Base-by-base conservation (phyloP, 805 yeast genomes). In the Starmerella sirachaensis region DNA sequence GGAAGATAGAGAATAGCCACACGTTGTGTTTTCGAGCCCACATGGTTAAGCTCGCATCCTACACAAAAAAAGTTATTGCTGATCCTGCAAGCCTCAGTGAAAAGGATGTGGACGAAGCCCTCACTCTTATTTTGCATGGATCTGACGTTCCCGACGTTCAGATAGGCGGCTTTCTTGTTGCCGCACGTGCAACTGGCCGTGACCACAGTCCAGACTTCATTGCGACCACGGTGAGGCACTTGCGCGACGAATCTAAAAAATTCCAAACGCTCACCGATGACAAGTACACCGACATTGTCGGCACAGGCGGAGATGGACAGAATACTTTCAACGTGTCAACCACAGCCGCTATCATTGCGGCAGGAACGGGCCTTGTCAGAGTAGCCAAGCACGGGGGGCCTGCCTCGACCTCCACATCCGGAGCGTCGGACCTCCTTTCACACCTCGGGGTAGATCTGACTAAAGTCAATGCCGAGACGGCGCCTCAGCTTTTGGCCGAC, bases 301-400 rank as follows among this genome's bases (percentile, higher is more conserved):
- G 99, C 1, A 91, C 99, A 0, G 99, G 99, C 19, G 99, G 99
- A 12, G 99, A 91, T 56, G 95, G 95, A 2, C 94, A 91, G 55
- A 79, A 91, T 56, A 91, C 99, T 0, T 91, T 91, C 63, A 91
- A 91, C 51, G 98, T 91, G 2, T 79, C 93, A 12, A 91, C 98
- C 0, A 82, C 96, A 2, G 68, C 95, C 1, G 96, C 96, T 1
- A 84, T 91, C 33, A 85, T 91, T 2, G 91, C 85, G 0, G 83
- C 97, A 0, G 99, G 98, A 6, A 78, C 84, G 66, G 35, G 36
- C 16, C 70, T 72, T 5, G 38, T 88, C 29, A 70, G 72, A 17
- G 78, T 91, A 13, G 82, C 94, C 55, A 91, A 91, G 51, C 99
- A 91, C 58, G 99, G 99, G 18, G 97, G 97, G 11, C 88, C 91